Evolutionary conservation across 1,284 basidiomycete genomes (phyloP), one percentile per base, ranked within the genome.

Genomic region (Cutaneotrichosporon cyanovorans): DNA sequence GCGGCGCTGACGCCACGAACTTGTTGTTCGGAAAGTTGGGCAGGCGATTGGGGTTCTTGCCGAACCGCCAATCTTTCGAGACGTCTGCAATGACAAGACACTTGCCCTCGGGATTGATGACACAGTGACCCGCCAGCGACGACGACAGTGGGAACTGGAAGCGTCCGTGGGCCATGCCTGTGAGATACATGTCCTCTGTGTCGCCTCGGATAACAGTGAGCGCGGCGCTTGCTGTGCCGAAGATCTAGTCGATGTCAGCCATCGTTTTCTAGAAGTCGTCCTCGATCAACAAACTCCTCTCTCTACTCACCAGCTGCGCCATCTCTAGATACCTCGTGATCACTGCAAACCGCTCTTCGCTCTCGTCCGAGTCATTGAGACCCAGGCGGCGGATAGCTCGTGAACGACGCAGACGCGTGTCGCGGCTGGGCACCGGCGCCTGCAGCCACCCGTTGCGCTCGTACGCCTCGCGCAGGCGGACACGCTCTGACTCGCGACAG

Each of bases 281-380:
- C n/a, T 10, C 12, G 20, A n/a, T 16, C 19, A 28, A 8, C 41
- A 25, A 21, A 12, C 2, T 12, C n/a, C n/a, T n/a, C n/a, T 3
- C n/a, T 5, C 10, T 10, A 51, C 61, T 44, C 31, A 62, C 63
- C 38, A 62, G 33, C 30, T 59, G 40, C 6, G 63, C 59, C 25
- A 66, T 43, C 25, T 66, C 63, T 18, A 56, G 50, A 39, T 67
- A 68, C 42, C 65, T 64, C 4, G 57, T 38, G n/a, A 68, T 50
- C 23, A 68, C 61, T 2, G 55, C 52, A 22, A 46, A 48, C 10
- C 59, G 42, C 42, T 59, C 57, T 5, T 34, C 35, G n/a, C 42
- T 40, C n/a, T 58, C 55, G 16, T 59, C 57, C 21, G 48, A 36
- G 31, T 46, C 46, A 11, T 50, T 56, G 10, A 57, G 49, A 2